Conservation (phyloP, 306 rosid species). For the Cicer pinnatifidum region DNA sequence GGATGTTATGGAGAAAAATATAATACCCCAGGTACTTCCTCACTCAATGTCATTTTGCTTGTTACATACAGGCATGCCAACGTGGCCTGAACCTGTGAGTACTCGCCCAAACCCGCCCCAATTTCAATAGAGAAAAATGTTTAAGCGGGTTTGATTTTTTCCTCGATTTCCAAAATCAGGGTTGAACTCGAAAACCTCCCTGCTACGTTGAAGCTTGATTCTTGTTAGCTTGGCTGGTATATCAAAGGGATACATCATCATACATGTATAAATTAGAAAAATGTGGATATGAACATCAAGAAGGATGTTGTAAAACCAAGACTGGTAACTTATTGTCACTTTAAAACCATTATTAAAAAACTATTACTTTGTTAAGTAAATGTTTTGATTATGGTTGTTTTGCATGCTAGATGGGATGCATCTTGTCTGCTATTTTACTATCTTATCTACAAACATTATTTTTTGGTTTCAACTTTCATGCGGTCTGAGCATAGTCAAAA, state of each 20-base stretch:
- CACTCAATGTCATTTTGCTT: conserved; percentile 18
- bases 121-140: too few species aligned
- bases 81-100: not conserved
- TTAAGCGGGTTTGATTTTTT: too few species aligned
- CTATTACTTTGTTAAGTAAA: not conserved
- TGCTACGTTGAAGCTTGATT: conserved; percentile 14
- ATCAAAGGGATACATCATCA: not conserved
- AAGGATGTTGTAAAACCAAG: conserved; percentile 25
- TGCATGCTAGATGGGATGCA: not conserved
- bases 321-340: not conserved
- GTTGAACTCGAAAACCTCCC: too few species aligned
- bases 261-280: not conserved
- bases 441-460: not conserved
- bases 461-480: not conserved
- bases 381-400: not conserved
- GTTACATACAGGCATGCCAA: not conserved
- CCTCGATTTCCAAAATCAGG: too few species aligned
- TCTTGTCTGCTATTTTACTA: not conserved
- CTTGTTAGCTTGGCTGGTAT: conserved; percentile 24
- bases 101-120: not conserved
- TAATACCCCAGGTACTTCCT: conserved; percentile 85
- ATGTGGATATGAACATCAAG: conserved; percentile 3
- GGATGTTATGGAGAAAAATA: conserved; percentile 99
- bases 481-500: too few species aligned
- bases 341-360: not conserved